Conservation (phyloP, 257 asterid genomes). For the Eucommia ulmoides region DNA sequence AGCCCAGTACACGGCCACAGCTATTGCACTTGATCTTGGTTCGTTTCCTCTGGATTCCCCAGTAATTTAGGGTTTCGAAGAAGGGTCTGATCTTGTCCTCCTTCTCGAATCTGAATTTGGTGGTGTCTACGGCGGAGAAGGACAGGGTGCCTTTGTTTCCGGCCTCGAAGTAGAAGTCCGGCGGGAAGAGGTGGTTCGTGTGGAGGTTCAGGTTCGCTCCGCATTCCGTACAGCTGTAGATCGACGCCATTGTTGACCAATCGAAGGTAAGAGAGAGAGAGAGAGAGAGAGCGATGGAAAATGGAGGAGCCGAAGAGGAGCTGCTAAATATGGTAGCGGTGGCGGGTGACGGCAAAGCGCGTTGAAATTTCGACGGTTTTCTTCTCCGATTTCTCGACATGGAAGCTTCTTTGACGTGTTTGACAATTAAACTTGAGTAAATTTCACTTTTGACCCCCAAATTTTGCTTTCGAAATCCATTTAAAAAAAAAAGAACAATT, state of each 20-base stretch:
- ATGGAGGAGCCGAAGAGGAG: not conserved
- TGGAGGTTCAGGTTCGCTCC: conserved; percentile 63
- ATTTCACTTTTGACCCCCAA: too few relatives aligned
- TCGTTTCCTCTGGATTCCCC: conserved; percentile 87
- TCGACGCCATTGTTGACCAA: conserved; percentile 40
- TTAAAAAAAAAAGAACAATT: too few relatives aligned
- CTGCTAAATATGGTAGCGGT: too few relatives aligned
- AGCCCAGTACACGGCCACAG: conserved; percentile 59
- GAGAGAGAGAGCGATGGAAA: not conserved
- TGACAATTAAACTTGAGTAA: too few relatives aligned
- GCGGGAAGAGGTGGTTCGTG: conserved; percentile 41
- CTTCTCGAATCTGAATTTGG: conserved; percentile 63
- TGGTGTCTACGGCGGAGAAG: conserved; percentile 53
- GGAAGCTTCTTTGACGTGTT: too few relatives aligned
- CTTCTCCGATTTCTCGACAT: too few relatives aligned
- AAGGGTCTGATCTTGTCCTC: conserved; percentile 70
- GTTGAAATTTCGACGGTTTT: too few relatives aligned
- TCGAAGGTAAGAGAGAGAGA: not conserved
- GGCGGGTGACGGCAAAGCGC: too few relatives aligned
- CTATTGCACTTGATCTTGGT: conserved; percentile 62
- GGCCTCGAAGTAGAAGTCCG: conserved; percentile 84
- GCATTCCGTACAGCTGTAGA: conserved; percentile 74
- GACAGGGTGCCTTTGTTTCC: conserved; percentile 80
- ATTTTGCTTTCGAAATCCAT: too few relatives aligned
- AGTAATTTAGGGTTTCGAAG: conserved; percentile 71